Evolutionary conservation across 2,329 filamentous ascomycete species (phyloP).

Genomic region (Sclerotinia trifoliorum): DNA sequence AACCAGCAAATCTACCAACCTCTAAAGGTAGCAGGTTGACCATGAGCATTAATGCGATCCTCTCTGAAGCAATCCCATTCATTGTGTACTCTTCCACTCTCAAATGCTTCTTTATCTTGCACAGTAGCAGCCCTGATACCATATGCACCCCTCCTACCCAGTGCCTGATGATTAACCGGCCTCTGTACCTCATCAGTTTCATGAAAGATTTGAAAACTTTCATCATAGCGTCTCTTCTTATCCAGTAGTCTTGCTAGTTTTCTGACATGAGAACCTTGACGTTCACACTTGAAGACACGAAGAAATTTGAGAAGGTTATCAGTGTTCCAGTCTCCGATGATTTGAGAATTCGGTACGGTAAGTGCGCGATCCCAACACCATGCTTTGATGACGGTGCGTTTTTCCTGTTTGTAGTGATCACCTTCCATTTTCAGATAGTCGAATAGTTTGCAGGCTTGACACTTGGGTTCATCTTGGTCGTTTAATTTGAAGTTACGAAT

Average conservation of each 20-base stretch:
- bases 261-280: neutral
- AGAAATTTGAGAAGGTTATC: slow-evolving; percentile 24
- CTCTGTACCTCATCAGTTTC: slow-evolving; percentile 5
- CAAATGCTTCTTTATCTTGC: neutral
- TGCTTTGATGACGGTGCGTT: slow-evolving; percentile 28
- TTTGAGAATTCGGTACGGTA: neutral
- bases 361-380: slow-evolving; percentile 25
- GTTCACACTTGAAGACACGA: slow-evolving; percentile 4
- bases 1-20: neutral
- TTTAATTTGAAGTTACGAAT: neutral
- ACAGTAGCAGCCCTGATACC: slow-evolving; percentile 5
- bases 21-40: neutral
- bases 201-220: neutral
- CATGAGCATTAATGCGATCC: slow-evolving; percentile 8
- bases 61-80: slow-evolving; percentile 2
- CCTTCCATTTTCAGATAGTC: slow-evolving; percentile 26
- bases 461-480: neutral
- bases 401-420: slow-evolving; percentile 35
- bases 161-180: neutral
- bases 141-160: slow-evolving; percentile 4
- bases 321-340: slow-evolving; percentile 23
- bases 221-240: neutral
- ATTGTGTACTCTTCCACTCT: neutral
- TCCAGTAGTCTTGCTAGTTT: fast-evolving
- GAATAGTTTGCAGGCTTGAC: slow-evolving; percentile 31